A percentile compares a stretch with the other conserved stretches of the same genome.
These are phyloP conservation scores for Emmonsiellopsis sp. DNA, from an alignment of 2,329 filamentous ascomycete species.

Conservation along the genomic window DNA sequence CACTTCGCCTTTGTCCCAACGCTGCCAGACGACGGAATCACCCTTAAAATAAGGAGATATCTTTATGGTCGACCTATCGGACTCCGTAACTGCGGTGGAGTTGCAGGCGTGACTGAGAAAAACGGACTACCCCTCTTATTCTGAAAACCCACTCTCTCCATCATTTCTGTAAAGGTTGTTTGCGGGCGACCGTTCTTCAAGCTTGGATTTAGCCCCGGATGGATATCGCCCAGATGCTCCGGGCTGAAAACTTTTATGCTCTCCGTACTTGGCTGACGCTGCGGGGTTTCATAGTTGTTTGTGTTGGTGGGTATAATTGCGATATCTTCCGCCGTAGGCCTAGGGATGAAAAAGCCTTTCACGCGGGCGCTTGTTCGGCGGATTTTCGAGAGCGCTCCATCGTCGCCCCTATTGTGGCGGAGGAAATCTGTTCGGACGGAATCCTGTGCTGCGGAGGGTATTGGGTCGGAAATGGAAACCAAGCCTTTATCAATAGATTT, in stretches of 20 bases:
- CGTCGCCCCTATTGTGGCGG: slow-evolving; percentile 15
- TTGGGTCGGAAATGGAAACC: slow-evolving; percentile 33
- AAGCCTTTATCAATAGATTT: slow-evolving; percentile 24
- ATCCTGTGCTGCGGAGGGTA: slow-evolving; percentile 29
- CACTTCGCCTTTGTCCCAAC: neutral
- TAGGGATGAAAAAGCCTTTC: slow-evolving; percentile 26
- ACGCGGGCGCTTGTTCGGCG: slow-evolving; percentile 27
- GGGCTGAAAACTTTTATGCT: slow-evolving; percentile 40
- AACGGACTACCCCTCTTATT: slow-evolving; percentile 19
- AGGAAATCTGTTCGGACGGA: slow-evolving; percentile 37
- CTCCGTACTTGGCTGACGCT: slow-evolving; percentile 26
- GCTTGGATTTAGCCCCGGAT: slow-evolving; percentile 19
- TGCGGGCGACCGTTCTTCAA: slow-evolving; percentile 20
- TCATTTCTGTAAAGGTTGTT: slow-evolving; percentile 29
- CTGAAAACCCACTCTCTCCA: slow-evolving; percentile 27
- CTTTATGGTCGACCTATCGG: neutral
- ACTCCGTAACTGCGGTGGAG: slow-evolving; percentile 1
- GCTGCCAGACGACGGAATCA: neutral
- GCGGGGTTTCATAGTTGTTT: slow-evolving; percentile 14
- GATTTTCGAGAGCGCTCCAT: slow-evolving; percentile 19
- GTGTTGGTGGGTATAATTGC: slow-evolving; percentile 21
- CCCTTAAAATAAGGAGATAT: too few species aligned
- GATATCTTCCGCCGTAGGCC: slow-evolving; percentile 5
- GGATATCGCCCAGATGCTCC: slow-evolving; percentile 17
- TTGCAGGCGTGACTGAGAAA: slow-evolving; percentile 19